Conservation (phyloP, 768 basidiomycete species). For the Macrolepiota albuminosa region DNA sequence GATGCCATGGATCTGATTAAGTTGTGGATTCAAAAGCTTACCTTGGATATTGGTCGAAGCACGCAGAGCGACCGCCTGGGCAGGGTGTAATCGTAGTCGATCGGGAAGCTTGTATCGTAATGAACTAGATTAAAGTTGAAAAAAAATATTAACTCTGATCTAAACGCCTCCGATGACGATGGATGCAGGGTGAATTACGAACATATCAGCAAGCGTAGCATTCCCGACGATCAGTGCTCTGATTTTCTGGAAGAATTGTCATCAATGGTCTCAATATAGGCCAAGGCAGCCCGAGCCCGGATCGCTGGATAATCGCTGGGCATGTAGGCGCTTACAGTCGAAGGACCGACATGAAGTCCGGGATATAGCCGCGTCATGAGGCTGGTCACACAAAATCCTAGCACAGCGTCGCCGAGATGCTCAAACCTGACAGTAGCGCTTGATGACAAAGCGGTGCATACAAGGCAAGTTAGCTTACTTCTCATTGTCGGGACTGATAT, state of each 20-base stretch:
- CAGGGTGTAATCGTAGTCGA: conserved; percentile 57
- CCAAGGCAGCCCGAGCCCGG: conserved; percentile 7
- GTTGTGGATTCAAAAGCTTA: conserved; percentile 20
- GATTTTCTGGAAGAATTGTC: conserved; percentile 55
- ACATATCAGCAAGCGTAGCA: conserved; percentile 68
- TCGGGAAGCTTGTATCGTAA: conserved; percentile 61
- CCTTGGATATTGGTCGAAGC: conserved; percentile 74
- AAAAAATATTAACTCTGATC: neutral
- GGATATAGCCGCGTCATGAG: conserved; percentile 64
- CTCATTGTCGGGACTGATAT: conserved; percentile 80
- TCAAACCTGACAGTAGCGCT: conserved; percentile 46
- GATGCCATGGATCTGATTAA: conserved; percentile 4
- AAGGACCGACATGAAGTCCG: conserved; percentile 68
- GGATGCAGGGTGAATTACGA: conserved; percentile 13
- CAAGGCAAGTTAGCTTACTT: conserved; percentile 38
- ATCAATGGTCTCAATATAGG: neutral
- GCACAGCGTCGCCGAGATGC: conserved; percentile 72
- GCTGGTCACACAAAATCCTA: conserved; percentile 61
- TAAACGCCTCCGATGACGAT: neutral
- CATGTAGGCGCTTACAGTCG: conserved; percentile 48
- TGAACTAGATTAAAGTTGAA: conserved; percentile 37
- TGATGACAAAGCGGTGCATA: neutral
- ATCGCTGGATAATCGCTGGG: conserved; percentile 3
- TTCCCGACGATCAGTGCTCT: conserved; percentile 74
- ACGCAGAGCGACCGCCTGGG: conserved; percentile 67